Conservation (phyloP, 164 flowering plant genomes). For the Tinospora cordifolia region DNA sequence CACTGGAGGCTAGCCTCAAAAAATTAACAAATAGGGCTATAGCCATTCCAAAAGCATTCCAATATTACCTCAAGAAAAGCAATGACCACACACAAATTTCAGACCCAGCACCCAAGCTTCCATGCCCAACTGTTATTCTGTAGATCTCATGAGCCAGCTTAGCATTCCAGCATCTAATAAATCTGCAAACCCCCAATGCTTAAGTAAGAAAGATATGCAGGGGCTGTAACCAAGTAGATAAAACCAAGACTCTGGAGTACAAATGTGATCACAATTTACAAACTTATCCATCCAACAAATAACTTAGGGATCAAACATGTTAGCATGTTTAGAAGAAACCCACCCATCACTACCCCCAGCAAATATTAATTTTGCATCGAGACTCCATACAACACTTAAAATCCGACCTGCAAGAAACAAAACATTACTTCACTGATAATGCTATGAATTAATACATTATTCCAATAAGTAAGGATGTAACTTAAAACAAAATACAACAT, state of each 20-base stretch:
- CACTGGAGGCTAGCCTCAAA: background rate
- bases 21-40: background rate
- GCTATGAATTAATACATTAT: background rate
- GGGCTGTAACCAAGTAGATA: background rate
- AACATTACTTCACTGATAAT: background rate
- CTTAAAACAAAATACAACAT: background rate
- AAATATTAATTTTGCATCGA: constrained; percentile 56
- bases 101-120: constrained; percentile 57
- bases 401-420: constrained; percentile 47
- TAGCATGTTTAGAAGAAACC: constrained; percentile 18
- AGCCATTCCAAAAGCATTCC: background rate
- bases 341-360: constrained; percentile 98
- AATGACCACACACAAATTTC: constrained; percentile 89
- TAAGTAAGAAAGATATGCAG: background rate
- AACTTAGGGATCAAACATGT: background rate
- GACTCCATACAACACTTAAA: constrained; percentile 83
- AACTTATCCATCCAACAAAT: background rate
- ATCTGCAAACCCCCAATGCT: constrained; percentile 33
- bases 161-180: constrained; percentile 89
- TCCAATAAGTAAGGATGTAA: background rate
- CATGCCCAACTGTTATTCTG: constrained; percentile 79
- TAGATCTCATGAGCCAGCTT: constrained; percentile 52
- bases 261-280: background rate
- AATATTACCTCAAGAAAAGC: constrained; percentile 64
- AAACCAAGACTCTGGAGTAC: background rate